Percentiles rank a stretch among this genome's conserved stretches.
Evolutionary conservation across 2,329 filamentous ascomycete species (phyloP).

Genomic region (Pyrenophora tritici-repentis): DNA sequence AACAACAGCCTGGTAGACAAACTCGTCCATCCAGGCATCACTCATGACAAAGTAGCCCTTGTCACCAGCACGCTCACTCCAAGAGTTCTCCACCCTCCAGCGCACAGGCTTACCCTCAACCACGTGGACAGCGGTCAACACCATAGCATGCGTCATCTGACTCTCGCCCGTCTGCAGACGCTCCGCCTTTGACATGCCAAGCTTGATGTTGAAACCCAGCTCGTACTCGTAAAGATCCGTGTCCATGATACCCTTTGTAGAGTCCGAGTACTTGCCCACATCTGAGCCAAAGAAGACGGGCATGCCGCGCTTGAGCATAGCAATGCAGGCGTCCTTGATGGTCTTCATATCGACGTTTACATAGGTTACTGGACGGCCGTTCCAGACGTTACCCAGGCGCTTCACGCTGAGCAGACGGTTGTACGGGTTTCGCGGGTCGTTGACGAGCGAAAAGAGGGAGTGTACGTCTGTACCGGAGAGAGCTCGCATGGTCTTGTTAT

Average conservation of each 20-base stretch:
- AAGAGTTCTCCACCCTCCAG: slow-evolving; percentile 88
- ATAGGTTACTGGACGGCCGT: slow-evolving; percentile 76
- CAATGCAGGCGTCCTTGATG: slow-evolving; percentile 74
- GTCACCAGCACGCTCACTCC: slow-evolving; percentile 71
- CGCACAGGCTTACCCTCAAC: slow-evolving; percentile 68
- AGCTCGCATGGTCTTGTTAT: slow-evolving; percentile 61
- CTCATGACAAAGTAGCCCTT: slow-evolving; percentile 91
- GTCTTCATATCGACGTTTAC: slow-evolving; percentile 77
- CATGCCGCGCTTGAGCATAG: slow-evolving; percentile 76
- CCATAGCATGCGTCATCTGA: slow-evolving; percentile 92
- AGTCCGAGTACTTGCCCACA: slow-evolving; percentile 80
- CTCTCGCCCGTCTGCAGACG: slow-evolving; percentile 75
- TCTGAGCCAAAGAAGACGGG: slow-evolving; percentile 90
- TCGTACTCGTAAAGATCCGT: slow-evolving; percentile 76
- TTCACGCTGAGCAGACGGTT: slow-evolving; percentile 75
- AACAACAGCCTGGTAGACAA: slow-evolving; percentile 84
- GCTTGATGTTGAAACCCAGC: slow-evolving; percentile 77
- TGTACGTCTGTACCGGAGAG: slow-evolving; percentile 65
- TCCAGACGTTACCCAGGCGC: slow-evolving; percentile 79
- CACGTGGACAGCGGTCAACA: slow-evolving; percentile 82
- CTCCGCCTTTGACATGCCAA: slow-evolving; percentile 77
- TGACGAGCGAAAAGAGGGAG: slow-evolving; percentile 77
- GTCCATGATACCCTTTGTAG: slow-evolving; percentile 76
- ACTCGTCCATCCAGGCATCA: slow-evolving; percentile 68
- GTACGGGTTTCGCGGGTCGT: slow-evolving; percentile 81